These are phyloP conservation scores for Thalassiosira sp. DNA, from an alignment of 352 stramenopile genomes.

Conservation along the genomic window DNA sequence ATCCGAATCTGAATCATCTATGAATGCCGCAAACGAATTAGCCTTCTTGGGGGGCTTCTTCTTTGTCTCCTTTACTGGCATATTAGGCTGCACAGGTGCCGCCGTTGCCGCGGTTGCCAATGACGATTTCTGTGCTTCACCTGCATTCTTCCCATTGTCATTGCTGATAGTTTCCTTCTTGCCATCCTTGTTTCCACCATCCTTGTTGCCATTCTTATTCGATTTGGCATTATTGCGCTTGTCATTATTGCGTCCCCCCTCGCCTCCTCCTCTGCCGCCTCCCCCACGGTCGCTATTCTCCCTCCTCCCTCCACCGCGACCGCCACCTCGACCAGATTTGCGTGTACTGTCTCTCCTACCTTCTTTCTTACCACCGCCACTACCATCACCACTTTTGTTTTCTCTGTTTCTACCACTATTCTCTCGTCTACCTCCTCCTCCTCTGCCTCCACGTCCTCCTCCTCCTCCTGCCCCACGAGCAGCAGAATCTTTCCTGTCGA, in stretches of 20 bases:
- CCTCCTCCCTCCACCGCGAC: constrained; percentile 28
- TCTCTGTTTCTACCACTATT: neutral
- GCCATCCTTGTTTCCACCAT: neutral
- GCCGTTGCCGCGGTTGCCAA: constrained; percentile 9
- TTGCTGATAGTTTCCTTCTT: too few relatives aligned
- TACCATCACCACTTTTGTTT: too few relatives aligned
- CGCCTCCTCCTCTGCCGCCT: constrained; percentile 7
- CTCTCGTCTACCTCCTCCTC: constrained; percentile 10
- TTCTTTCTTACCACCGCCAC: constrained; percentile 9
- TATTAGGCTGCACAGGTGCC: neutral
- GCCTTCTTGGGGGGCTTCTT: constrained; percentile 46
- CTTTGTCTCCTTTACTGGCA: constrained; percentile 26
- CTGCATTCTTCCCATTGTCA: too few relatives aligned
- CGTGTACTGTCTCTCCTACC: constrained; percentile 23
- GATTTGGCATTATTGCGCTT: constrained; percentile 10
- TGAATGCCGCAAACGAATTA: constrained; percentile 58
- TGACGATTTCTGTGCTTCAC: constrained; percentile 1
- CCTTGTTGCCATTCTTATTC: constrained; percentile 1
- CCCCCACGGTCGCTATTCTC: constrained; percentile 15
- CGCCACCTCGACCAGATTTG: constrained; percentile 40
- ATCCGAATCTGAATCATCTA: constrained; percentile 57
- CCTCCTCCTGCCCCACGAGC: constrained; percentile 14
- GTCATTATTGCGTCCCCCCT: constrained; percentile 14
- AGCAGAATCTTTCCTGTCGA: constrained; percentile 18
- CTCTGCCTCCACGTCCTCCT: constrained; percentile 12